Conservation (phyloP, 164 flowering plant species). For the Taxillus chinensis region DNA sequence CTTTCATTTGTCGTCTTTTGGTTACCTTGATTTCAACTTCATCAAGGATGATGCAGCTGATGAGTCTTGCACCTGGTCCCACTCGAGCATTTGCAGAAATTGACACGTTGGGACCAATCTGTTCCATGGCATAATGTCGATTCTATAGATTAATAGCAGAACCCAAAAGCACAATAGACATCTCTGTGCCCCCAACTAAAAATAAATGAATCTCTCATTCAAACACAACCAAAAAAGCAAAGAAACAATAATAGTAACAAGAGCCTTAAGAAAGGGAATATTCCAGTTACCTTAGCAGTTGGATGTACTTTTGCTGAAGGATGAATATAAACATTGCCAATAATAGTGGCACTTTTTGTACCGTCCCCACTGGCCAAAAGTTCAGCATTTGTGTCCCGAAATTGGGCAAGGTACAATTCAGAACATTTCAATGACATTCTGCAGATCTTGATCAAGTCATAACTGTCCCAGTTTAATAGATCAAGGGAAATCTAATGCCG, state of each 20-base stretch:
- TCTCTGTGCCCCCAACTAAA: no score
- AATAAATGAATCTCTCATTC: no score
- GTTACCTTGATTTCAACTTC: slow-evolving; percentile 88
- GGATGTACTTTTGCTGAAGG: slow-evolving; percentile 99
- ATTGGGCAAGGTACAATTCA: slow-evolving; percentile 71
- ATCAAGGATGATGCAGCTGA: slow-evolving; percentile 83
- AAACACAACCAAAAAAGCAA: no score
- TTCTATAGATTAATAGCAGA: no score
- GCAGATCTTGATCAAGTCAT: slow-evolving; percentile 10
- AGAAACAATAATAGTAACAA: not conserved
- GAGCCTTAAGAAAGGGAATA: not conserved
- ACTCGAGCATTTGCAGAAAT: slow-evolving; percentile 96
- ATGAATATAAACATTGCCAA: slow-evolving; percentile 82
- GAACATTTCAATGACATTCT: slow-evolving; percentile 96
- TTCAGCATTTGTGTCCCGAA: slow-evolving; percentile 56
- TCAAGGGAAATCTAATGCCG: not conserved
- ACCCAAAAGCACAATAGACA: no score
- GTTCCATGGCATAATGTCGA: slow-evolving; percentile 8
- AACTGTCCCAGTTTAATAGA: not conserved
- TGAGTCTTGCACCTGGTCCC: slow-evolving; percentile 86
- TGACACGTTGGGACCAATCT: slow-evolving; percentile 98
- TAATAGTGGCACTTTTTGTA: slow-evolving; percentile 51
- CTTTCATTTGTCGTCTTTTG: slow-evolving; percentile 3
- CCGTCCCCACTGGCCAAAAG: slow-evolving; percentile 91
- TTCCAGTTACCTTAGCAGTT: slow-evolving; percentile 66